Base-by-base conservation (phyloP, 495 filamentous ascomycete genomes). In the Podospora pseudoanserina region DNA sequence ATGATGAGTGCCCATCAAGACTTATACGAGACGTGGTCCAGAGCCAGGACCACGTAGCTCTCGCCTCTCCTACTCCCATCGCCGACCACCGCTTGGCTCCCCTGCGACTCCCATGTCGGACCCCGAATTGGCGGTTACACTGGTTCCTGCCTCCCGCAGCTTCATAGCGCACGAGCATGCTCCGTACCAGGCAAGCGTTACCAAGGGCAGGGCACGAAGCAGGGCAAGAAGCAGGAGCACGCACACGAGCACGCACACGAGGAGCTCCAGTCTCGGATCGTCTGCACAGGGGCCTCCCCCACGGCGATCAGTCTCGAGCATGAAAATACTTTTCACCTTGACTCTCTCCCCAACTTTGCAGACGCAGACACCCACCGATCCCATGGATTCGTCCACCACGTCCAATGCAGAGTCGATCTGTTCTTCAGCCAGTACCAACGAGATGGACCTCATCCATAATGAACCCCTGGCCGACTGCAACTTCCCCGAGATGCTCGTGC, bases 401-500 rank as follows among this genome's bases (percentile, higher is more conserved):
- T 61, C 59, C 28, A n/a, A 27, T 28, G 27, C 23, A 32, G 27
- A 27, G 16, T 61, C 59, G 61, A 63, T 32, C 18, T 61, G 9
- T 34, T 30, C 65, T 34, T 53, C 63, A 13, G 39, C 32, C 60
- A 62, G 30, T 58, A 20, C 55, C 11, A 60, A 49, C 63, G 66
- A 70, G 49, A 67, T 73, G 68, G 69, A 65, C 27, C 13, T 32
- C 18, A 34, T 54, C 44, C 16, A 28, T 30, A 28, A 63, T 6
- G 71, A 77, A 60, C 72, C 73, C 63, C 58, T 72, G 9, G 70
- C 77, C 60, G 76, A 72, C 60, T 75, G 71, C 69, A 83, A 79
- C 71, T 70, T 84, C 27, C 76, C 81, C 23, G 82, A 84, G 71
- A 69, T 83, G 63, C 75, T 84, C 18, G 81, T 75, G 15, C 70